Conservation (phyloP, 345 rosid species). For the Gossypioides kirkii region DNA sequence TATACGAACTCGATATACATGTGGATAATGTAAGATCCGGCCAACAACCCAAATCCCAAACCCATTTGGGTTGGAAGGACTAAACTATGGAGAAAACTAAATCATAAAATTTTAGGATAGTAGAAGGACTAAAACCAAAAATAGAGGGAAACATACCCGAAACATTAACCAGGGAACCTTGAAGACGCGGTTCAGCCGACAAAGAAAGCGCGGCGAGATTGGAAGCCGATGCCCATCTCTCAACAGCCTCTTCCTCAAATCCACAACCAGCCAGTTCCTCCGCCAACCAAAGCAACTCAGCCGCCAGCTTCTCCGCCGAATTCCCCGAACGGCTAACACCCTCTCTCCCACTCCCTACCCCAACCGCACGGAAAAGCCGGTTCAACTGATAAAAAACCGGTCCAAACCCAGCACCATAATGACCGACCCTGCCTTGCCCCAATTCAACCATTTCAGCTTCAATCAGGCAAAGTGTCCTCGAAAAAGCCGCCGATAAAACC, state of each 20-base stretch:
- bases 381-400: conserved; percentile 31
- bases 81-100: too few species aligned
- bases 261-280: conserved; percentile 67
- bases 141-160: conserved; percentile 40
- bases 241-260: conserved; percentile 64
- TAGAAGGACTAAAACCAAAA: not conserved
- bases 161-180: conserved; percentile 57
- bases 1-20: too few species aligned
- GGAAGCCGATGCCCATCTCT: conserved; percentile 80
- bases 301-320: conserved; percentile 70
- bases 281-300: conserved; percentile 83
- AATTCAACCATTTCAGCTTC: conserved; percentile 46
- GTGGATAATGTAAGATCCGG: too few species aligned
- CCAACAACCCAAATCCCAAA: too few species aligned
- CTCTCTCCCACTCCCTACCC: conserved; percentile 32
- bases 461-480: conserved; percentile 53
- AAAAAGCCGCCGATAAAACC: conserved; percentile 63
- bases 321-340: conserved; percentile 29
- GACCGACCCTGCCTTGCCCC: conserved; percentile 26
- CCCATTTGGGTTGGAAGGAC: too few species aligned
- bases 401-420: conserved; percentile 5
- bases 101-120: too few species aligned
- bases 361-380: conserved; percentile 28
- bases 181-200: conserved; percentile 69
- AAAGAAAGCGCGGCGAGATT: conserved; percentile 62